Evolutionary conservation across 1,284 basidiomycete genomes (phyloP).

Genomic region (Trametes sp.): DNA sequence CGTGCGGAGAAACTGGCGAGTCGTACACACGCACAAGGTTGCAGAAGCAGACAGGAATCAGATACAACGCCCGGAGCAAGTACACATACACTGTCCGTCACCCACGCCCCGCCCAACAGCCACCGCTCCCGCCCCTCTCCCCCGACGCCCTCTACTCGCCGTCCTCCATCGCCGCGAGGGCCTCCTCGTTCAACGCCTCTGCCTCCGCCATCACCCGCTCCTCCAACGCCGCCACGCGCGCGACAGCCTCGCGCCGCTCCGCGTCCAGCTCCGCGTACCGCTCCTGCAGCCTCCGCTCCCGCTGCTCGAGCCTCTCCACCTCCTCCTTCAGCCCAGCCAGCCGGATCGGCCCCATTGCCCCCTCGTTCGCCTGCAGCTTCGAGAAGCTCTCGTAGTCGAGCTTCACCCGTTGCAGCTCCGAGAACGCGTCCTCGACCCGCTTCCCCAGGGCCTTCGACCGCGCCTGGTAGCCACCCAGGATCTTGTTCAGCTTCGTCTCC

Average conservation of each 20-base stretch:
- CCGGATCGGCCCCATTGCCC: conserved; percentile 76
- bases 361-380: conserved; percentile 75
- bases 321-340: conserved; percentile 83
- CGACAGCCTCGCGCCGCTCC: conserved; percentile 72
- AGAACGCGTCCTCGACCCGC: conserved; percentile 73
- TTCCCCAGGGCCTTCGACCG: conserved; percentile 77
- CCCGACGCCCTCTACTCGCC: conserved; percentile 30
- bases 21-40: neutral
- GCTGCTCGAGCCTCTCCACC: conserved; percentile 78
- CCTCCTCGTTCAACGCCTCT: conserved; percentile 81
- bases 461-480: conserved; percentile 90
- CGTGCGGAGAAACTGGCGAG: conserved; percentile 18
- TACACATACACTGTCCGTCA: conserved; percentile 16
- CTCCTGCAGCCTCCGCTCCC: conserved; percentile 81
- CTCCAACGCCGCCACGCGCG: conserved; percentile 68
- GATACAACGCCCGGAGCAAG: conserved; percentile 17
- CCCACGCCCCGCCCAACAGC: conserved; percentile 11
- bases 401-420: conserved; percentile 71
- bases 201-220: conserved; percentile 84
- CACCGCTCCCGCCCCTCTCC: neutral
- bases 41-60: conserved; percentile 1
- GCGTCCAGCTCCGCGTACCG: conserved; percentile 84
- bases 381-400: conserved; percentile 83
- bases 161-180: conserved; percentile 66
- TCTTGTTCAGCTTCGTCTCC: conserved; percentile 92